phyloP scores from a whole-genome alignment of 345 rosid genomes.

The Euclidium syriacum region DNA sequence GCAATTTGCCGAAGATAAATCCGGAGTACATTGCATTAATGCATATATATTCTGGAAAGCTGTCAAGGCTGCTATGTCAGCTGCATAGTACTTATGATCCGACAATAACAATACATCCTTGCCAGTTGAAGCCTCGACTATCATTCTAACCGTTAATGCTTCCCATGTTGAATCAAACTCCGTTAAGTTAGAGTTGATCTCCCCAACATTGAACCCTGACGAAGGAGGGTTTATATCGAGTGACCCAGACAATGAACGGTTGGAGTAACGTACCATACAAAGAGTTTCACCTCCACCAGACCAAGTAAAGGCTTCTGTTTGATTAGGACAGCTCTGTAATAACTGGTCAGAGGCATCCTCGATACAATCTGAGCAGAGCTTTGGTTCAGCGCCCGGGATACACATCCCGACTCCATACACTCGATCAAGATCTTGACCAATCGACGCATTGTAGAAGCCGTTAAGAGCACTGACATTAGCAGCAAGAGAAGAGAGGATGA shows the following conservation, averaged over 20 bases:
- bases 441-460: background rate
- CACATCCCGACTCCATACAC: background rate
- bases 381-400: background rate
- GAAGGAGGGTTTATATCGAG: background rate
- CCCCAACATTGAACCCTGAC: background rate
- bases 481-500: slow-evolving; percentile 11
- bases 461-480: background rate
- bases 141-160: background rate
- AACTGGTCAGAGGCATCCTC: background rate
- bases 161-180: background rate
- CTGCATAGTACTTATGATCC: background rate
- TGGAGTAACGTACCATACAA: slow-evolving; percentile 34
- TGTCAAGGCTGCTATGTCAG: background rate
- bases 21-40: background rate
- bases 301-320: slow-evolving; percentile 29
- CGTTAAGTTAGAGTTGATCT: background rate
- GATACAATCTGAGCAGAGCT: slow-evolving; percentile 18
- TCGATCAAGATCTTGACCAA: background rate
- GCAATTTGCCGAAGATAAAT: background rate
- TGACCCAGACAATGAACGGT: slow-evolving; percentile 9
- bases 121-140: background rate
- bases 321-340: no score
- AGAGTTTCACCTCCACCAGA: background rate
- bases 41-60: background rate
- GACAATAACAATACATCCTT: no score